Evolutionary conservation across 2,329 filamentous ascomycete genomes (phyloP).

Genomic region (Rhexocercosporidium sp.): DNA sequence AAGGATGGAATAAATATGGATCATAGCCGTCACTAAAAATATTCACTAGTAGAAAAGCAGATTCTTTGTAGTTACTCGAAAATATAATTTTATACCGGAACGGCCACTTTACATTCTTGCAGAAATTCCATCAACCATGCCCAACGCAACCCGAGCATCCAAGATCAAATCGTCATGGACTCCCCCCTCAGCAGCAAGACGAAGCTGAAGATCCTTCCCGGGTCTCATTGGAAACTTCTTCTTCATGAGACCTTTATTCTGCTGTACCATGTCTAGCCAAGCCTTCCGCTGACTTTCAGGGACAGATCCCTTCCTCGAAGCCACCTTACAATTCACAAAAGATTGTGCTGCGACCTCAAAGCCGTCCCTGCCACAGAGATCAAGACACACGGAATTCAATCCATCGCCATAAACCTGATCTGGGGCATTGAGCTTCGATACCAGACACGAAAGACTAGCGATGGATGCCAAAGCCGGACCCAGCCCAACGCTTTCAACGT

Average conservation of each 20-base stretch:
- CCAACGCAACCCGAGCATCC: background rate
- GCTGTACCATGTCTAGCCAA: background rate
- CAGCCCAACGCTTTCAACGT: constrained; percentile 9
- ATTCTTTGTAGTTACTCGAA: background rate
- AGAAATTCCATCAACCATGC: background rate
- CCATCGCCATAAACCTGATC: constrained; percentile 7
- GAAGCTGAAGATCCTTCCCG: constrained; percentile 1
- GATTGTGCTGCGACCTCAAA: background rate
- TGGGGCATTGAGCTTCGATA: constrained; percentile 8
- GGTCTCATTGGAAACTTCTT: background rate
- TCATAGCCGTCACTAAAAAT: background rate
- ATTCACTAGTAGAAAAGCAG: background rate
- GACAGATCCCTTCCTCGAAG: background rate
- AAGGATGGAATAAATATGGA: background rate
- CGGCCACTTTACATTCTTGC: background rate
- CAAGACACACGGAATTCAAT: background rate
- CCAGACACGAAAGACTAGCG: background rate
- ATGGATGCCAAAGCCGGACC: constrained; percentile 12
- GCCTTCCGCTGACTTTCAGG: background rate
- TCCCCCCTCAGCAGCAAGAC: background rate
- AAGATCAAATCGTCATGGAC: background rate
- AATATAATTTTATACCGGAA: background rate
- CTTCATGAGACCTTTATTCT: constrained; percentile 6
- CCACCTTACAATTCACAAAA: background rate
- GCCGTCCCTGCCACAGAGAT: background rate